These are phyloP conservation scores for Zygosaccharomyces gambellarensis DNA, from an alignment of 805 yeast genomes.

Conservation along the genomic window DNA sequence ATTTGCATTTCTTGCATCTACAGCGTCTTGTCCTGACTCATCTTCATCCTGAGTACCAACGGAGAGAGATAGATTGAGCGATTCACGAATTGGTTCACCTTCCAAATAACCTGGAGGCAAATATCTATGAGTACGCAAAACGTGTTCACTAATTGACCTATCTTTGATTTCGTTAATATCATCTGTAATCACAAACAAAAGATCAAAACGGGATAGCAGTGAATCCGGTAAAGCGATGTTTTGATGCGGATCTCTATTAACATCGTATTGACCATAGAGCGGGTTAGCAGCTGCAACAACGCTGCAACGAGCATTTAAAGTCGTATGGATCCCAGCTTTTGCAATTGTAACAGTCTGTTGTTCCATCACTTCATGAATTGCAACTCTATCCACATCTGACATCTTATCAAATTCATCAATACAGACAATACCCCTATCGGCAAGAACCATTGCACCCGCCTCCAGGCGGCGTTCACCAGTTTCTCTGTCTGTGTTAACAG, in stretches of 20 bases:
- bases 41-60: slow-evolving; percentile 62
- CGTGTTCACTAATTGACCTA: slow-evolving; percentile 88
- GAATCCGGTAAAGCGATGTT: slow-evolving; percentile 97
- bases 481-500: slow-evolving; percentile 92
- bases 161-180: slow-evolving; percentile 84
- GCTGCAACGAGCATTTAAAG: slow-evolving; percentile 92
- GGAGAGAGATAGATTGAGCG: slow-evolving; percentile 61
- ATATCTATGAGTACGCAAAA: slow-evolving; percentile 86
- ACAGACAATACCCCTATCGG: slow-evolving; percentile 95
- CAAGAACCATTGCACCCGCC: slow-evolving; percentile 99
- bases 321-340: slow-evolving; percentile 96
- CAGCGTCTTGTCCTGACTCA: slow-evolving; percentile 29
- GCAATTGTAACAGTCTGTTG: slow-evolving; percentile 98
- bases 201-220: slow-evolving; percentile 90
- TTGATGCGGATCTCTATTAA: slow-evolving; percentile 92
- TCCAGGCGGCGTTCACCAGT: slow-evolving; percentile 95
- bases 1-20: slow-evolving; percentile 28
- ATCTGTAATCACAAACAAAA: slow-evolving; percentile 91
- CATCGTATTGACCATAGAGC: slow-evolving; percentile 92
- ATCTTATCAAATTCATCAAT: slow-evolving; percentile 98
- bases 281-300: slow-evolving; percentile 98
- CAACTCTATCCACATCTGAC: slow-evolving; percentile 95
- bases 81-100: slow-evolving; percentile 91
- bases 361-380: slow-evolving; percentile 99
- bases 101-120: slow-evolving; percentile 82